Conservation (phyloP, 441 rosid species). For the Dalechampia spathulata region DNA sequence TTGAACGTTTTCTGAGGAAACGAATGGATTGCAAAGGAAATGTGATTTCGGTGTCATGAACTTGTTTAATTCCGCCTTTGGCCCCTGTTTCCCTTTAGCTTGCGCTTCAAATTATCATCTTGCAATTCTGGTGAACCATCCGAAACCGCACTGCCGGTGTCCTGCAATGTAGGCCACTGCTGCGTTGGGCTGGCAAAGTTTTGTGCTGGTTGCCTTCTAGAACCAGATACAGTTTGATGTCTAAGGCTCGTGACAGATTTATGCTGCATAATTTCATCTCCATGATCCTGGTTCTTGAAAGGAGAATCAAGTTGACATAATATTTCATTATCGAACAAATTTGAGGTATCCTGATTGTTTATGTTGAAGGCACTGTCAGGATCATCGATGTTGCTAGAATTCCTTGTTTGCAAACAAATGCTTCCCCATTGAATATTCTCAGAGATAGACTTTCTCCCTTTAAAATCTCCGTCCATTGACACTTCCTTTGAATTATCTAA, state of each 20-base stretch:
- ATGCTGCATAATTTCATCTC: slow-evolving; percentile 35
- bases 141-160: slow-evolving; percentile 14
- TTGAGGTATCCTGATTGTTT: slow-evolving; percentile 33
- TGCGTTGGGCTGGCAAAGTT: slow-evolving; percentile 34
- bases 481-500: slow-evolving; percentile 27
- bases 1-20: slow-evolving; percentile 9
- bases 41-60: slow-evolving; percentile 5
- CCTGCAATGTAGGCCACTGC: slow-evolving; percentile 30
- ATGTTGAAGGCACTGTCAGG: slow-evolving; percentile 15
- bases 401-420: slow-evolving; percentile 34
- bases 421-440: slow-evolving; percentile 56
- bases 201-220: slow-evolving; percentile 16
- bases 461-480: slow-evolving; percentile 32
- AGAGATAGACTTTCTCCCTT: slow-evolving; percentile 39
- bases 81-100: slow-evolving; percentile 6
- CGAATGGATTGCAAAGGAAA: not conserved
- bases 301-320: slow-evolving; percentile 23
- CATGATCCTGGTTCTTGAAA: slow-evolving; percentile 22
- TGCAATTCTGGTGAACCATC: slow-evolving; percentile 22
- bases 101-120: slow-evolving; percentile 11
- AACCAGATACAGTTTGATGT: slow-evolving; percentile 44
- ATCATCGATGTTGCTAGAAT: slow-evolving; percentile 21
- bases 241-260: slow-evolving; percentile 34
- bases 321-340: slow-evolving; percentile 26
- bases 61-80: slow-evolving; percentile 19